Evolutionary conservation across 257 asterid genomes (phyloP).

Genomic region (Solanum neorickii): DNA sequence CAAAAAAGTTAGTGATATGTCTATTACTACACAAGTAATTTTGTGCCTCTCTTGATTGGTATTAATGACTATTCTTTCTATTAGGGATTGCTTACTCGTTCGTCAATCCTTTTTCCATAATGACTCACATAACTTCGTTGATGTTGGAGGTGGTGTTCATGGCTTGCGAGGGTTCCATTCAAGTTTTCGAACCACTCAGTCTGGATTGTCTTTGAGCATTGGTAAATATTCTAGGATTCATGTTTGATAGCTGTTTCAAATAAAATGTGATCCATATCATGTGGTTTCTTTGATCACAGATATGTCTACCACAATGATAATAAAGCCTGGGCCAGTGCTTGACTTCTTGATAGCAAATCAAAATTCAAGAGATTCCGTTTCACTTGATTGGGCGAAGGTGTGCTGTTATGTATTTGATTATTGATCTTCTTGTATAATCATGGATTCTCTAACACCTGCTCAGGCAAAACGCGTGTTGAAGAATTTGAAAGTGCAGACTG

Average conservation of each 20-base stretch:
- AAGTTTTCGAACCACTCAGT: conserved; percentile 76
- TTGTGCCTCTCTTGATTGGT: background rate
- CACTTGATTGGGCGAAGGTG: conserved; percentile 78
- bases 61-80: background rate
- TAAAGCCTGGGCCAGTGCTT: conserved; percentile 67
- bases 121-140: conserved; percentile 51
- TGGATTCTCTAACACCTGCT: background rate
- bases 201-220: conserved; percentile 79
- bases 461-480: conserved; percentile 74
- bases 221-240: conserved; percentile 25
- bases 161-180: conserved; percentile 92
- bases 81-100: conserved; percentile 81
- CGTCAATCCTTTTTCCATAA: conserved; percentile 80
- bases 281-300: conserved; percentile 25
- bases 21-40: background rate
- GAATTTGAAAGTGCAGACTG: conserved; percentile 60
- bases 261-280: background rate
- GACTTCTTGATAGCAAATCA: conserved; percentile 71
- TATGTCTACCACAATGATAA: conserved; percentile 82
- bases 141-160: conserved; percentile 89
- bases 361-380: conserved; percentile 51
- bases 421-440: background rate
- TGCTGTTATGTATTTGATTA: background rate
- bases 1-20: conserved; percentile 55
- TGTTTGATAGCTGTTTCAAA: background rate